A percentile compares a stretch with the other conserved stretches of the same genome.
phyloP scores from a whole-genome alignment of 805 yeast genomes.

The Candida michaelii region DNA sequence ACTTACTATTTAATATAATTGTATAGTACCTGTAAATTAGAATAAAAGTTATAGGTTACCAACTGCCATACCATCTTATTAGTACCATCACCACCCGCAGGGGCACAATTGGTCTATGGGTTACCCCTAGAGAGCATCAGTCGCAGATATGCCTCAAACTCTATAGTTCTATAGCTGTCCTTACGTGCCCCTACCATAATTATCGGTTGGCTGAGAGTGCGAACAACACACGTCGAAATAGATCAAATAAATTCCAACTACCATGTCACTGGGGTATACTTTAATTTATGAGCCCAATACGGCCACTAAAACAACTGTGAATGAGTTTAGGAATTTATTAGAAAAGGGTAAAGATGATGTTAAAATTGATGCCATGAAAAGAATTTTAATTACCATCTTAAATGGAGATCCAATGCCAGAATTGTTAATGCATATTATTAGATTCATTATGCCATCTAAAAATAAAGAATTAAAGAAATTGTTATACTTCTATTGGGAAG shows the following conservation, averaged over 20 bases:
- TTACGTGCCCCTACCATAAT: background rate
- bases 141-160: too few species aligned
- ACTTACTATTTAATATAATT: too few species aligned
- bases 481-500: conserved; percentile 95
- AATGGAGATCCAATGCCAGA: conserved; percentile 94
- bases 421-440: conserved; percentile 91
- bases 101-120: too few species aligned
- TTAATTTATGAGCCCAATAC: conserved; percentile 77
- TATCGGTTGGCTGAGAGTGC: too few species aligned
- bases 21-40: too few species aligned
- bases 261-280: conserved; percentile 47
- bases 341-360: conserved; percentile 89
- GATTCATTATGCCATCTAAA: conserved; percentile 95
- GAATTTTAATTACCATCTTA: conserved; percentile 79
- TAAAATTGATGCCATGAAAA: conserved; percentile 87
- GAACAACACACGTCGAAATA: conserved; percentile 21
- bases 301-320: conserved; percentile 58
- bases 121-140: too few species aligned
- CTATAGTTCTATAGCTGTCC: too few species aligned
- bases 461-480: conserved; percentile 89
- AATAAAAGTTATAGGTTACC: too few species aligned
- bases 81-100: too few species aligned
- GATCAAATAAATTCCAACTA: conserved; percentile 1
- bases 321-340: conserved; percentile 72
- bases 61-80: too few species aligned